phyloP scores from a whole-genome alignment of 768 basidiomycete species.

The Naganishia randhawae region DNA sequence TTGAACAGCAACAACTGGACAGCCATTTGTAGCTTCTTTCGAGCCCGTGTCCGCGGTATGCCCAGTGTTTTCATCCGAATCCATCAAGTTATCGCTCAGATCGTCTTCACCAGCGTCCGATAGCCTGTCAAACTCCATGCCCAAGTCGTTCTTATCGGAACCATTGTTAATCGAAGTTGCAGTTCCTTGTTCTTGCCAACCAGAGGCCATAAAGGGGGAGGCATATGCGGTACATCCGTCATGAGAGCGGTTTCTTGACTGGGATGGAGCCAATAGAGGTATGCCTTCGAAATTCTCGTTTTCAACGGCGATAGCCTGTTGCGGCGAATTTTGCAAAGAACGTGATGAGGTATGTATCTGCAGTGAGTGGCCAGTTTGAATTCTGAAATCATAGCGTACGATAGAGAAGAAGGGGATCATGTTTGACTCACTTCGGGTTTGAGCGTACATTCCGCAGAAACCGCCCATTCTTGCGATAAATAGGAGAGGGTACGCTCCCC shows the following conservation, averaged over 20 bases:
- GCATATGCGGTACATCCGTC: neutral
- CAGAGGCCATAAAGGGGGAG: neutral
- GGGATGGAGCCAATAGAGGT: neutral
- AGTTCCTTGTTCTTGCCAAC: slow-evolving; percentile 9
- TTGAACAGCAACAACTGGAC: neutral
- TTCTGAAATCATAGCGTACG: too few species aligned
- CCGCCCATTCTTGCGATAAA: neutral
- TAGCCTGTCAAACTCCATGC: neutral
- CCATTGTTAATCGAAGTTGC: neutral
- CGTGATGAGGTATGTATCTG: neutral
- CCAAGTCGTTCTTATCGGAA: neutral
- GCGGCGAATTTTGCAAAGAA: neutral
- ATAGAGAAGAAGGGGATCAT: neutral
- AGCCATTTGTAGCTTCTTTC: neutral
- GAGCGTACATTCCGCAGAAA: neutral
- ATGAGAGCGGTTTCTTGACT: neutral
- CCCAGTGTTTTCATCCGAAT: neutral
- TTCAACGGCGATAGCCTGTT: neutral
- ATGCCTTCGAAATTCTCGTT: neutral
- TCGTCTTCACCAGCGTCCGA: slow-evolving; percentile 13
- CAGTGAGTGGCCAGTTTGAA: too few species aligned
- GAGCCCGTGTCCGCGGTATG: neutral
- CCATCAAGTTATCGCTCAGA: too few species aligned
- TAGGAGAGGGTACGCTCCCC: neutral
- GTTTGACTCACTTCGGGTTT: neutral